Conservation (phyloP, 768 basidiomycete genomes). For the Leccinellum rugosiceps region DNA sequence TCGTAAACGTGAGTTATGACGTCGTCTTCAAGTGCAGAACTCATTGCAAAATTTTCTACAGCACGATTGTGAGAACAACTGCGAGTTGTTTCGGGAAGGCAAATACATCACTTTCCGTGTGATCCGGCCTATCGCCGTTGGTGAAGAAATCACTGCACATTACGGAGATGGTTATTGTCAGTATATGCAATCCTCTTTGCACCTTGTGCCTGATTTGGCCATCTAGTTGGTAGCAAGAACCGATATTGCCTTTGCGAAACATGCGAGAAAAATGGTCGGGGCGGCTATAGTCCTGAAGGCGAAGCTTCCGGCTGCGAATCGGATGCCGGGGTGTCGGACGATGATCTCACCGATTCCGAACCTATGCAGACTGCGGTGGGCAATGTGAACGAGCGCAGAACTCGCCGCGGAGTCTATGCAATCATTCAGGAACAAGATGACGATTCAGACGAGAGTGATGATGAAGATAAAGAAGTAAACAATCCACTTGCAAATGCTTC, state of each 20-base stretch:
- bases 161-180: constrained; percentile 90
- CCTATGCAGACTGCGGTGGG: constrained; percentile 47
- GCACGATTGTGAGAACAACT: constrained; percentile 91
- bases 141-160: constrained; percentile 87
- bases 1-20: constrained; percentile 73
- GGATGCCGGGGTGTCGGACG: constrained; percentile 39
- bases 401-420: constrained; percentile 79
- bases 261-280: constrained; percentile 72
- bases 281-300: constrained; percentile 63
- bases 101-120: constrained; percentile 88
- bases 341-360: constrained; percentile 36
- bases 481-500: constrained; percentile 45
- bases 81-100: constrained; percentile 84
- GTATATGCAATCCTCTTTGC: constrained; percentile 34
- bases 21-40: neutral
- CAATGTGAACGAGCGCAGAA: constrained; percentile 77
- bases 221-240: constrained; percentile 61
- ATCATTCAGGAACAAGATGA: constrained; percentile 57
- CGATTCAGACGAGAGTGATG: constrained; percentile 61
- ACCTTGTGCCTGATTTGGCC: constrained; percentile 29
- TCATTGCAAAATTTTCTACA: constrained; percentile 28
- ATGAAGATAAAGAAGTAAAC: constrained; percentile 47
- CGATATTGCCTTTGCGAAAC: constrained; percentile 83
- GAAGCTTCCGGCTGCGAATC: constrained; percentile 48
- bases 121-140: constrained; percentile 69